Conservation (phyloP, 2,329 filamentous ascomycete genomes). For the Aspergillus fischeri region DNA sequence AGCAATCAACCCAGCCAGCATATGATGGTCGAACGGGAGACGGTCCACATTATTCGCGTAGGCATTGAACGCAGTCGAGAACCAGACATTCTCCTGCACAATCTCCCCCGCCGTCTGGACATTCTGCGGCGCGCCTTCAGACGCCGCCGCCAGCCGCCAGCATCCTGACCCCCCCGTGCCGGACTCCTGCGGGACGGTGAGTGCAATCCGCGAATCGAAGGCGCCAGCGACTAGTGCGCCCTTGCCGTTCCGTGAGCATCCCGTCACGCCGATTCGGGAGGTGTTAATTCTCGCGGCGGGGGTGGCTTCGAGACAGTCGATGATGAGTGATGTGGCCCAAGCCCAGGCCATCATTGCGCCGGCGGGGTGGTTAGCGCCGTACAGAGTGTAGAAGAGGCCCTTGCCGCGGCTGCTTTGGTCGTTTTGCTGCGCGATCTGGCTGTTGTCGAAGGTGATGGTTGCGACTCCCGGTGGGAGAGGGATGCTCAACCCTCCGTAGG, state of each 20-base stretch:
- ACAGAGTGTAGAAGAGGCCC: conserved; percentile 58
- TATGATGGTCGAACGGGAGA: conserved; percentile 56
- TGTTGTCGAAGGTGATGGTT: conserved; percentile 57
- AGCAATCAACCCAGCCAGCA: conserved; percentile 54
- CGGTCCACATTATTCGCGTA: conserved; percentile 46
- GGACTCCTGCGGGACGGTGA: conserved; percentile 61
- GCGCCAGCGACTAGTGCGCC: conserved; percentile 60
- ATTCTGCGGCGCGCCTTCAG: conserved; percentile 52
- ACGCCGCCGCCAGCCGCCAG: conserved; percentile 54
- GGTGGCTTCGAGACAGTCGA: conserved; percentile 55
- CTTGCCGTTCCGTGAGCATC: conserved; percentile 63
- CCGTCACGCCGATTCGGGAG: conserved; percentile 53
- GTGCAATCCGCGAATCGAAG: conserved; percentile 55
- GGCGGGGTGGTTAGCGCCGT: conserved; percentile 52
- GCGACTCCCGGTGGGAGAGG: conserved; percentile 54
- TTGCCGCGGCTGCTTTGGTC: conserved; percentile 47
- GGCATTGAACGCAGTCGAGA: conserved; percentile 52
- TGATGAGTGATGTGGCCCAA: conserved; percentile 58
- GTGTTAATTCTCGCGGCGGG: conserved; percentile 47
- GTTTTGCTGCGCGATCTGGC: conserved; percentile 53
- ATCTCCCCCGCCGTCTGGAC: conserved; percentile 60
- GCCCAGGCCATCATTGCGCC: conserved; percentile 60
- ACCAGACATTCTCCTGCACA: conserved; percentile 61
- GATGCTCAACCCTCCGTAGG: conserved; percentile 52
- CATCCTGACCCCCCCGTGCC: conserved; percentile 59